A percentile compares a stretch with the other conserved stretches of the same genome.
Conservation (phyloP, 352 stramenopile genomes). For the Globisporangium barbulae region DNA sequence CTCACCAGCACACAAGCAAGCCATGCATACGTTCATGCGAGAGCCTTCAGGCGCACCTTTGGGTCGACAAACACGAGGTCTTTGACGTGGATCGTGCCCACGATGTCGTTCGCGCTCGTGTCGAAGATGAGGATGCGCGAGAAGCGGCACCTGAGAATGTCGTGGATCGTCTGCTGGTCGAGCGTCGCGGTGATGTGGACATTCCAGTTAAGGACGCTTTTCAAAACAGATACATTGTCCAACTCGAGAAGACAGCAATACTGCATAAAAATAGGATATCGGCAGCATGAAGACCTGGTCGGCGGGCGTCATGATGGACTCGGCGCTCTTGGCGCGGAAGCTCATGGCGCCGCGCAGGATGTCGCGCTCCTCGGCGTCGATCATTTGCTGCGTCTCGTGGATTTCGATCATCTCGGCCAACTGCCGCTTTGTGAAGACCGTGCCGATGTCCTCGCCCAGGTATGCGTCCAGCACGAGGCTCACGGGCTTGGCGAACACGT, state of each 20-base stretch:
- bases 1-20: background rate
- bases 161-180: slow-evolving; percentile 85
- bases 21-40: slow-evolving; percentile 26
- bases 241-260: background rate
- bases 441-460: slow-evolving; percentile 94
- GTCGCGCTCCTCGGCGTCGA: slow-evolving; percentile 91
- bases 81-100: slow-evolving; percentile 98
- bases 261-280: slow-evolving; percentile 28
- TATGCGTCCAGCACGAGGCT: slow-evolving; percentile 89
- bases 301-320: slow-evolving; percentile 94
- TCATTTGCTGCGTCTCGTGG: slow-evolving; percentile 91
- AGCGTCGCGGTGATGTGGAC: slow-evolving; percentile 32
- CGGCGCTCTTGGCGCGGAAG: slow-evolving; percentile 90
- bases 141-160: slow-evolving; percentile 96
- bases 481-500: slow-evolving; percentile 93
- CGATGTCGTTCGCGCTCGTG: slow-evolving; percentile 86
- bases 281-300: slow-evolving; percentile 95
- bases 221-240: background rate
- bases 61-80: slow-evolving; percentile 98
- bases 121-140: slow-evolving; percentile 93
- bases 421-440: slow-evolving; percentile 93
- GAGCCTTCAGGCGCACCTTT: slow-evolving; percentile 73
- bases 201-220: slow-evolving; percentile 1
- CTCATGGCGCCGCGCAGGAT: slow-evolving; percentile 95
- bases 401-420: slow-evolving; percentile 96